Base-by-base conservation (phyloP, 2,329 filamentous ascomycete species). In the Clonostachys sp. region DNA sequence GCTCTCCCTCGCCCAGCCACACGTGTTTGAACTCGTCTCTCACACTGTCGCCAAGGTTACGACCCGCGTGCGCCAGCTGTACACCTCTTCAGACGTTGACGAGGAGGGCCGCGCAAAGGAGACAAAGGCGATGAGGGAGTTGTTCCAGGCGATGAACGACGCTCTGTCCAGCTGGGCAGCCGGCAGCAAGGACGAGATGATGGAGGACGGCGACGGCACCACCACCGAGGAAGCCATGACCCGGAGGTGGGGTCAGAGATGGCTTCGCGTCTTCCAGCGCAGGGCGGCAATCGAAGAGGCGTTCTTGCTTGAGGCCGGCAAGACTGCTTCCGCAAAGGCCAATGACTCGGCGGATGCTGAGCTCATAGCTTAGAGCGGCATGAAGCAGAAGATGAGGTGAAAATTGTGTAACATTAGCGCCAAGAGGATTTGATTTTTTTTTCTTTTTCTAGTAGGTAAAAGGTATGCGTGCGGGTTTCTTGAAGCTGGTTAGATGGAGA, bases 31-130 rank as follows among this genome's bases (percentile, higher is more conserved):
- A 71, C 86, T 97, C 71, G 84, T 97, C 14, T 84, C 85, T 51
- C 87, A 87, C 56, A 97, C 94, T 0, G 85, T 96, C 45, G 79
- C 83, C 61, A 97, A 99, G 70, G 92, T 97, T 44, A 91, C 90
- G 2, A 85, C 84, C 53, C 87, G 91, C 33, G 84, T 95, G 45
- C 83, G 89, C 40, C 89, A 96, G 67, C 84, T 96, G 20, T 81
- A 89, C 10, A 72, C 74, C 2, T 80, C 83, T 42, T 73, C 77
- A 8, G 77, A 76, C 12, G 72, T 73, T 9, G 77, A 84, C 42
- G 80, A 87, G 30, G 81, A 87, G 55, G 84, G 84, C 0, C 71
- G 90, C 9, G 74, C 75, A 12, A 78, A 80, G 48, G 92, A 96
- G 63, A 75, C 85, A 43, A 75, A 77, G 44, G 81, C 81, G 39